phyloP scores from a whole-genome alignment of 108 stramenopile genomes.

The Cyclotella cryptica region DNA sequence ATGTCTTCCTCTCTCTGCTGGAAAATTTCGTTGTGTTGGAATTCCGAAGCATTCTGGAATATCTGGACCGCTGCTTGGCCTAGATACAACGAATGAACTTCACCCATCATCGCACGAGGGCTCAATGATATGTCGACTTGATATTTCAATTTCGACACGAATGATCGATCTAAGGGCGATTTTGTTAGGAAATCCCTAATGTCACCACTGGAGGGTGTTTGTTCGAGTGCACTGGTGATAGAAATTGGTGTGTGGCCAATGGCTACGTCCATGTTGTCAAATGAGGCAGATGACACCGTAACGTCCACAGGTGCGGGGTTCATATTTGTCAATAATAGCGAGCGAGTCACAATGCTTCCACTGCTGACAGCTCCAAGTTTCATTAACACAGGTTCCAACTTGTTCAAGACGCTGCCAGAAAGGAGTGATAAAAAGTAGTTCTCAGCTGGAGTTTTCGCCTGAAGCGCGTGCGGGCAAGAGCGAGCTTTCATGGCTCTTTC shows the following conservation, averaged over 20 bases:
- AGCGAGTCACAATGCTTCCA: slow-evolving; percentile 50
- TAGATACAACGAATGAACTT: slow-evolving; percentile 30
- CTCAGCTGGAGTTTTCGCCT: background rate
- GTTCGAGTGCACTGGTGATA: slow-evolving; percentile 26
- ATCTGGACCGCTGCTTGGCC: slow-evolving; percentile 26
- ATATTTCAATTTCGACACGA: slow-evolving; percentile 32
- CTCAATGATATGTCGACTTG: slow-evolving; percentile 42
- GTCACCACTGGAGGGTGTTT: slow-evolving; percentile 2
- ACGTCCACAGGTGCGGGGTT: slow-evolving; percentile 73
- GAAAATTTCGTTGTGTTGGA: slow-evolving; percentile 10
- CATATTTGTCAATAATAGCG: slow-evolving; percentile 70
- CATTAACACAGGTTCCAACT: slow-evolving; percentile 60
- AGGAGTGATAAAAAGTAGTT: background rate
- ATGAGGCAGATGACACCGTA: slow-evolving; percentile 62
- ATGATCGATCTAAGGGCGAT: slow-evolving; percentile 17
- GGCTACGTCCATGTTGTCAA: slow-evolving; percentile 69
- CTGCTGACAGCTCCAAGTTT: slow-evolving; percentile 65
- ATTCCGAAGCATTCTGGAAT: slow-evolving; percentile 24
- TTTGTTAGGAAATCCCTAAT: slow-evolving; percentile 31
- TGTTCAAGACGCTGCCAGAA: background rate
- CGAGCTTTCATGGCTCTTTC: background rate
- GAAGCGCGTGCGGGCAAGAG: background rate
- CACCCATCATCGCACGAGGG: slow-evolving; percentile 20
- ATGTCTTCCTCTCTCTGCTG: slow-evolving; percentile 3
- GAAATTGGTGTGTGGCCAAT: slow-evolving; percentile 62